phyloP scores from a whole-genome alignment of 2,329 filamentous ascomycete species.

The Botrytis fabae region DNA sequence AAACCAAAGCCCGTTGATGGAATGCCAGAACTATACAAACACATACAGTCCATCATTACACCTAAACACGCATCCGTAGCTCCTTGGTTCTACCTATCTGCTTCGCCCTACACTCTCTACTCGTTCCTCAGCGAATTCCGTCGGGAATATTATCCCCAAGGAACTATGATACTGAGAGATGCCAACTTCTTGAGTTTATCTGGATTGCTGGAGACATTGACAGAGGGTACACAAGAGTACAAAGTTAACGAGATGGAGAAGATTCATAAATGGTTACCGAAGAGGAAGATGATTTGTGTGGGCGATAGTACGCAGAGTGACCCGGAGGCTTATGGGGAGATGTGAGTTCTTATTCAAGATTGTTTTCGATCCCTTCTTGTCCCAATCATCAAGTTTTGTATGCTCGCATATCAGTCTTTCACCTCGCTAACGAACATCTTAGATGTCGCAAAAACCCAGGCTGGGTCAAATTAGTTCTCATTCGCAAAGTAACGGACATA shows the following conservation, averaged over 20 bases:
- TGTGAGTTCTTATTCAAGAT: conserved; percentile 50
- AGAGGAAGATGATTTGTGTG: conserved; percentile 76
- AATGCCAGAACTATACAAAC: conserved; percentile 81
- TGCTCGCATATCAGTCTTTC: not conserved
- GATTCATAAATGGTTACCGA: conserved; percentile 76
- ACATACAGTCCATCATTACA: conserved; percentile 56
- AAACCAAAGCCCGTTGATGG: conserved; percentile 68
- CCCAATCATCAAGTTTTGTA: not conserved
- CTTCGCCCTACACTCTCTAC: conserved; percentile 92
- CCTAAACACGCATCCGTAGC: conserved; percentile 49
- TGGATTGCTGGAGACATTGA: conserved; percentile 77
- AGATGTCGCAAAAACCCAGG: conserved; percentile 64
- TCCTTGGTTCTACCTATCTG: conserved; percentile 90
- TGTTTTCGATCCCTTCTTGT: not conserved
- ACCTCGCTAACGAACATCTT: conserved; percentile 35
- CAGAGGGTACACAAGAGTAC: conserved; percentile 79
- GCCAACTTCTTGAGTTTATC: conserved; percentile 82
- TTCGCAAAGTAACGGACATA: conserved; percentile 78
- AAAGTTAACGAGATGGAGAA: conserved; percentile 79
- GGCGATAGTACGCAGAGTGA: conserved; percentile 92
- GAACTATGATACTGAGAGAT: conserved; percentile 82
- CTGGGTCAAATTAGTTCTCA: conserved; percentile 83
- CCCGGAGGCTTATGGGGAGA: conserved; percentile 84
- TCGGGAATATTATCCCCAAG: conserved; percentile 67
- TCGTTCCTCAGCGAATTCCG: conserved; percentile 80